These are phyloP conservation scores for Penicillium decumbens DNA, from an alignment of 2,329 filamentous ascomycete species.

Conservation along the genomic window DNA sequence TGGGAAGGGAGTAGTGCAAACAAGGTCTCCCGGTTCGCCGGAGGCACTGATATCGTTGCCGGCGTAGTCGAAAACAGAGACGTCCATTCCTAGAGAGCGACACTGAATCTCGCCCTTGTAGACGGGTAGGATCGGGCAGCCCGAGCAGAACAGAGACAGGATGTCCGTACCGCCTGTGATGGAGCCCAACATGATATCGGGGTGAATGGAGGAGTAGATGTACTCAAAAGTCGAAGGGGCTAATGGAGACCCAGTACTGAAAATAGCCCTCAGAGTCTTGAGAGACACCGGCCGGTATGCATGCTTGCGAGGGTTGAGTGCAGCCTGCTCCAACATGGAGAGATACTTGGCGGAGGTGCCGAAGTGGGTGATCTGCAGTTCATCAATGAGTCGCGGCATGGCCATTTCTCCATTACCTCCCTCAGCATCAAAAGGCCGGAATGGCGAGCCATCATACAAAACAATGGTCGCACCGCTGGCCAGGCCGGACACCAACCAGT, in stretches of 20 bases:
- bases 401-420: constrained; percentile 66
- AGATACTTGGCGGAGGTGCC: constrained; percentile 94
- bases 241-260: constrained; percentile 87
- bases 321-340: constrained; percentile 78
- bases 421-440: constrained; percentile 60
- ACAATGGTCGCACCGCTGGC: constrained; percentile 77
- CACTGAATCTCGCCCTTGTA: constrained; percentile 71
- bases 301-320: constrained; percentile 56
- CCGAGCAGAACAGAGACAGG: constrained; percentile 86
- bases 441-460: constrained; percentile 89
- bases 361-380: constrained; percentile 82
- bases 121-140: constrained; percentile 71
- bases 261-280: constrained; percentile 70
- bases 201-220: constrained; percentile 77
- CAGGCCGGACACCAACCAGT: constrained; percentile 86
- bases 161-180: constrained; percentile 98
- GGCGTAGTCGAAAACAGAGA: constrained; percentile 54
- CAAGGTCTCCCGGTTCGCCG: constrained; percentile 76
- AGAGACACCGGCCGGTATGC: constrained; percentile 38
- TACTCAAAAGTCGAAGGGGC: constrained; percentile 91
- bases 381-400: constrained; percentile 75
- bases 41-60: constrained; percentile 56
- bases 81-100: constrained; percentile 73
- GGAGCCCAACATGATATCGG: constrained; percentile 76
- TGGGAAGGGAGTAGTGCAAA: constrained; percentile 81